Evolutionary conservation across 2,329 filamentous ascomycete species (phyloP).

Genomic region (Chaetomium strumarium): DNA sequence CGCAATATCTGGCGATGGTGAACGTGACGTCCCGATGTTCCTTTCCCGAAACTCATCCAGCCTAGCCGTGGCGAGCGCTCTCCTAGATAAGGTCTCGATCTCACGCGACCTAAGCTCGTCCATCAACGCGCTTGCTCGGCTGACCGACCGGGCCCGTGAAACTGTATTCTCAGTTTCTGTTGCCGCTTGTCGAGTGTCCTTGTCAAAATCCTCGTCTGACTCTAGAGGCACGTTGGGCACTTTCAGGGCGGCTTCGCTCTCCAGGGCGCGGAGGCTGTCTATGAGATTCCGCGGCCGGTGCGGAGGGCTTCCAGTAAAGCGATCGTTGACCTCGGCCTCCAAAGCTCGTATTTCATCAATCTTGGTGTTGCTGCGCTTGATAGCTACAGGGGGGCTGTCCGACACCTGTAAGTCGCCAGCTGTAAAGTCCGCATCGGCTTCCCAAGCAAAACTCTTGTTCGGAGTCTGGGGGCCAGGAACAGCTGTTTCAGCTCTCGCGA

Average conservation of each 20-base stretch:
- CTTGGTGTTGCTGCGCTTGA: conserved; percentile 32
- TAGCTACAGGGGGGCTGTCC: conserved; percentile 47
- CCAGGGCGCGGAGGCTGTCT: conserved; percentile 36
- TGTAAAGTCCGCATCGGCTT: conserved; percentile 53
- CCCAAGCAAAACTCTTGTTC: conserved; percentile 50
- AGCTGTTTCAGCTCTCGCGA: conserved; percentile 6
- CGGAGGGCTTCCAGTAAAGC: not conserved
- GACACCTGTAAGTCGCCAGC: conserved; percentile 51
- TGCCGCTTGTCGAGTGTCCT: conserved; percentile 11
- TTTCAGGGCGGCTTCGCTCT: conserved; percentile 21
- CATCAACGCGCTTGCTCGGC: conserved; percentile 38
- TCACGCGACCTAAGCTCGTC: conserved; percentile 44
- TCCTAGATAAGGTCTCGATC: conserved; percentile 38
- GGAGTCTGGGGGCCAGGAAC: conserved; percentile 29
- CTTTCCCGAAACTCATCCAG: conserved; percentile 48
- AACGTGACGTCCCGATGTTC: conserved; percentile 40
- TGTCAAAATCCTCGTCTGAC: conserved; percentile 14
- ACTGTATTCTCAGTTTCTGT: conserved; percentile 14
- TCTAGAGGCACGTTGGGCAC: conserved; percentile 19
- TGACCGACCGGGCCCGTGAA: conserved; percentile 11
- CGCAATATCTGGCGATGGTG: conserved; percentile 37
- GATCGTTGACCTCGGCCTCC: conserved; percentile 30
- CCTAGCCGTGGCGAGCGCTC: conserved; percentile 42
- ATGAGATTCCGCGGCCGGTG: conserved; percentile 35
- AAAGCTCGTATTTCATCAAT: conserved; percentile 33